Base-by-base conservation (phyloP, 164 flowering plant species). In the Cinnamomum chago region DNA sequence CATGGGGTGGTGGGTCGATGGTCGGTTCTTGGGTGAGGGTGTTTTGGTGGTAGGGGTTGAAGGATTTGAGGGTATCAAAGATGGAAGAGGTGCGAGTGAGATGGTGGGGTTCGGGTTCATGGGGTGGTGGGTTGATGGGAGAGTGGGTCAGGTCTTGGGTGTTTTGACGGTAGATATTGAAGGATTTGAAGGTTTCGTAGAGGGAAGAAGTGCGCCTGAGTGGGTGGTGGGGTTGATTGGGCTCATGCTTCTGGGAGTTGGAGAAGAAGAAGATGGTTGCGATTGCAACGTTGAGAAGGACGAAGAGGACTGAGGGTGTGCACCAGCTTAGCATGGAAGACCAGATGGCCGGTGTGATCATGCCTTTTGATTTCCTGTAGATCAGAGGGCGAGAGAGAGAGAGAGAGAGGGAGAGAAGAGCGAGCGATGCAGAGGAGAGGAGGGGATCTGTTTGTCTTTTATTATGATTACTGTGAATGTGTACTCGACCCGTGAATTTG, bases 281-380 rank as follows among this genome's bases (percentile, higher is more conserved):
- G 72, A 93, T 84, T 62, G 82, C 71, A 70, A 90, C 72, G 81
- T 91, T 91, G 70, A 91, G 68, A 70, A 90, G 35, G 76, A 89
- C 69, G 80, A 93, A 91, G 62, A 92, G 90, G 22, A 83, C 78
- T 2, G 88, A 68, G 0, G 95, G 93, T 0, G 95, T 91, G 66
- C 86, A 81, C 95, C 91, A 92, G 80, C 86, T 82, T 51, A 58
- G 50, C 80, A 79, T 69, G 3, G 76, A 66, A 20, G 77, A 70
- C 83, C 81, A 68, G 51, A 68, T 68, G 76, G 62, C 78, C 71
- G 47, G 78, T 30, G 35, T 0, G 35, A 30, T 30, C 35, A 30
- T 30, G 35, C 35, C 5, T 30, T 30, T 5, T 0, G 35, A 5
- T 4, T 30, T 30, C 6, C 5, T 30, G 35, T 30, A 30, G 35